Percentiles rank a stretch among this genome's conserved stretches.
Evolutionary conservation across 1,284 basidiomycete genomes (phyloP).

Genomic region (Trametes polyzona): DNA sequence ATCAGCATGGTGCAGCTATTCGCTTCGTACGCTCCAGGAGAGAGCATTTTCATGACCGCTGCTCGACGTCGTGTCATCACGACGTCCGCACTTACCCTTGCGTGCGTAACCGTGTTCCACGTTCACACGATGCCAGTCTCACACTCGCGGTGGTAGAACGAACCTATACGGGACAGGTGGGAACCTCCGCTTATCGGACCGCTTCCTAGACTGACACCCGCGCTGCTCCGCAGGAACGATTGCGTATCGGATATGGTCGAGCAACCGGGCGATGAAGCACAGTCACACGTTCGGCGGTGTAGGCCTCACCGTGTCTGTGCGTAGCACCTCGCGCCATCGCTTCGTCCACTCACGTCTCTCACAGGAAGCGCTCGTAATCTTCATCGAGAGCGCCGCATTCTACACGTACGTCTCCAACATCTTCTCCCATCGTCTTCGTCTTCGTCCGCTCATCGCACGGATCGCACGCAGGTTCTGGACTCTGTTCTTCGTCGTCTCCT

Average conservation of each 20-base stretch:
- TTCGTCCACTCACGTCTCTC: not conserved
- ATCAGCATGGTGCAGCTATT: constrained; percentile 21
- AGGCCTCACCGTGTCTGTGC: constrained; percentile 7
- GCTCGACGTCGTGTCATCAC: constrained; percentile 20
- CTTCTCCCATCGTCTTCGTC: not conserved
- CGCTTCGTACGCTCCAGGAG: constrained; percentile 7
- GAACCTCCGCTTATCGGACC: not conserved
- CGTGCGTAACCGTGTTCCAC: constrained; percentile 1
- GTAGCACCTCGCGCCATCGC: not conserved
- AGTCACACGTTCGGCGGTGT: constrained; percentile 3
- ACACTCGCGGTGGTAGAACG: constrained; percentile 1
- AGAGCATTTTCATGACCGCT: constrained; percentile 19
- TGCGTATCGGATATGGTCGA: constrained; percentile 24
- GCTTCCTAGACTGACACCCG: not conserved
- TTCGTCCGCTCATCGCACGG: not conserved
- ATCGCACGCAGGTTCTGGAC: constrained; percentile 13
- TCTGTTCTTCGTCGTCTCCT: constrained; percentile 22
- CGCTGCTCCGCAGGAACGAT: constrained; percentile 7
- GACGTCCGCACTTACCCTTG: constrained; percentile 14
- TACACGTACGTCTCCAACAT: constrained; percentile 18
- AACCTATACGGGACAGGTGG: constrained; percentile 20
- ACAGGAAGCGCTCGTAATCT: constrained; percentile 19
- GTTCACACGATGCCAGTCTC: not conserved
- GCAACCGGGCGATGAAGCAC: constrained; percentile 17
- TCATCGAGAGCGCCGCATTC: constrained; percentile 21